Evolutionary conservation across 129 eudicot species (phyloP), one percentile per base, ranked within the genome.

Genomic region (Apium graveolens): DNA sequence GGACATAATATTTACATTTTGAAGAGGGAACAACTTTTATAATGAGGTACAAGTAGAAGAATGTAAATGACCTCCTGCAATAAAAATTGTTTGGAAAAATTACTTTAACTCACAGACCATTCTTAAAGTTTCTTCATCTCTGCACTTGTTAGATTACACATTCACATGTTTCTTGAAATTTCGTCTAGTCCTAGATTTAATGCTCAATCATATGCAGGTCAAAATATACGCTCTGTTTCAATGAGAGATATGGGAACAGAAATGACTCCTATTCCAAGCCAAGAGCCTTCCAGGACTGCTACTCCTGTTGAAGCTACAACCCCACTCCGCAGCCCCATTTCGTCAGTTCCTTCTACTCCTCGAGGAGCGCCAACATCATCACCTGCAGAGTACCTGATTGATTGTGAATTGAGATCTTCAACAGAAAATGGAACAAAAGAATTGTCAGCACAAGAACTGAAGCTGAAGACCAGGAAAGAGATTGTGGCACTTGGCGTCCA

Each of bases 171-270:
- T 66, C 39, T 16, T 66, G 24, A 66, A 66, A n/a, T 72, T 63
- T 5, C 8, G 4, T n/a, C 35, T 73, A 16, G 24, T 43, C 11
- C 18, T 74, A 27, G 7, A 44, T 55, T 39, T 75, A 27, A 41
- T 17, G 20, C 49, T 48, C 42, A 65, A 79, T 27, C 32, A 48
- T n/a, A n/a, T 78, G 44, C 78, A 86, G 93, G 85, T 69, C 82
- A 83, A 41, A 89, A 82, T 75, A 82, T 90, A 39, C 82, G 90
- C 81, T 83, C 90, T 3, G 91, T 91, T 57, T 89, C 88, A 27
- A 91, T 91, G 93, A 83, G 93, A 84, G 96, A 91, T 78, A 91
- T 91, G 93, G 96, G 96, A 75, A 91, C 93, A 4, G 96, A 91
- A 85, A 91, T 91, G 96, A 91, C 96, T 11, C 96, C 93, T 27